Evolutionary conservation across 805 yeast genomes (phyloP).

Genomic region (Saccharomyces mikatae): DNA sequence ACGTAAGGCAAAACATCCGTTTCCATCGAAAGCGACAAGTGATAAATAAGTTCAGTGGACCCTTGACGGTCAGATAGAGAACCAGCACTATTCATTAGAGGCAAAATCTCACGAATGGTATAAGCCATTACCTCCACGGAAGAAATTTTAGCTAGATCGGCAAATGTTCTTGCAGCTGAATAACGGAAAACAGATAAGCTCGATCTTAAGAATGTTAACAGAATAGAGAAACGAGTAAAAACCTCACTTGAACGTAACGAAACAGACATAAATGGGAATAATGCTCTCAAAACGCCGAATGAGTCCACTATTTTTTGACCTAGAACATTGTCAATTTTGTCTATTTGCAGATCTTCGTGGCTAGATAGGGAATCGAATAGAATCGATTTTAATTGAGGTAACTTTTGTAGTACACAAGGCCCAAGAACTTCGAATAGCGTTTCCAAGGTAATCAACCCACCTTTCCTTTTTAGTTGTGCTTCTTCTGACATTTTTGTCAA

Average conservation of each 20-base stretch:
- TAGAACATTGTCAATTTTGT: constrained; percentile 33
- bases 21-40: constrained; percentile 79
- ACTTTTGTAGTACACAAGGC: constrained; percentile 43
- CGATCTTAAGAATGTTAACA: constrained; percentile 51
- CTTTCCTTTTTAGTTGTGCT: constrained; percentile 76
- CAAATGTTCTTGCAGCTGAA: constrained; percentile 82
- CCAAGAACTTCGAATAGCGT: constrained; percentile 47
- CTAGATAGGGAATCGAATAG: constrained; percentile 58
- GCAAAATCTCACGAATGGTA: constrained; percentile 69
- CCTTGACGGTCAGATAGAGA: constrained; percentile 76
- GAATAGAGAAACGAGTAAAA: constrained; percentile 44
- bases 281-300: constrained; percentile 68
- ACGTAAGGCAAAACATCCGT: constrained; percentile 85
- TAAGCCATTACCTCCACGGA: constrained; percentile 70
- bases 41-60: constrained; percentile 84
- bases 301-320: constrained; percentile 86
- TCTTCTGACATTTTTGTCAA: constrained; percentile 58
- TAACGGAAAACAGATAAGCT: constrained; percentile 78
- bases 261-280: constrained; percentile 52
- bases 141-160: constrained; percentile 61
- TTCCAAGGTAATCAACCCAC: constrained; percentile 68
- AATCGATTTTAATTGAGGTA: constrained; percentile 58
- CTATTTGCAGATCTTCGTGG: constrained; percentile 24
- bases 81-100: constrained; percentile 71
- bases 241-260: constrained; percentile 41